Evolutionary conservation across 257 asterid genomes (phyloP), one percentile per base, ranked within the genome.

Genomic region (Solanum ossicruentum): DNA sequence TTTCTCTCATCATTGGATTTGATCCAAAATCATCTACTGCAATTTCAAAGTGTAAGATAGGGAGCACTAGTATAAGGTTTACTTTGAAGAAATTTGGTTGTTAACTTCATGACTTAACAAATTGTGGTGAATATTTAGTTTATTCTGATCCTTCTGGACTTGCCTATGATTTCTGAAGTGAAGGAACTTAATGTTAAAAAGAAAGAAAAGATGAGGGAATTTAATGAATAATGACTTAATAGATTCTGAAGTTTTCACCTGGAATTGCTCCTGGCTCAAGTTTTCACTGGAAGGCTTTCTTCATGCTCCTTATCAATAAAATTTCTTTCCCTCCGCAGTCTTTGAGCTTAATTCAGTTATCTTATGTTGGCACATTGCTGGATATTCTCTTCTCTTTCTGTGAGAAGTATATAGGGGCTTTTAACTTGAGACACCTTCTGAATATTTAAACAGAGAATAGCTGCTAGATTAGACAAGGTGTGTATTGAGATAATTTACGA

Each of bases 11-110:
- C 87, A 49, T 96, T 81, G 99, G 99, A 75, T 96, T 96, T 60
- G 99, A 96, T 88, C 90, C 99, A 32, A 96, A 96, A 88, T 94
- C 99, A 56, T 93, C 99, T 0, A 94, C 99, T 83, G 99, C 99
- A 72, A 92, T 96, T 86, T 96, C 99, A 63, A 96, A 96, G 92
- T 94, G 99, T 96, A 90, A 92, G 98, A 28, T 83, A 9, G 15
- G 49, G 63, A 52, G 61, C 82, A 39, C 61, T 26, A 77, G 49
- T 77, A 78, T 26, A 52, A 77, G 17, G 52, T 52, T 77, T 49
- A 52, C 45, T 77, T 77, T 15, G 16, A 26, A 52, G 82, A 28
- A 52, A 52, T 26, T 16, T 52, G 26, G 16, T 9, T 52, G 10
- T 26, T 78, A 9, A 28, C 17, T 52, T 78, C 65, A 26, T 26